Evolutionary conservation across 306 rosid species (phyloP).

Genomic region (Aeschynomene evenia): DNA sequence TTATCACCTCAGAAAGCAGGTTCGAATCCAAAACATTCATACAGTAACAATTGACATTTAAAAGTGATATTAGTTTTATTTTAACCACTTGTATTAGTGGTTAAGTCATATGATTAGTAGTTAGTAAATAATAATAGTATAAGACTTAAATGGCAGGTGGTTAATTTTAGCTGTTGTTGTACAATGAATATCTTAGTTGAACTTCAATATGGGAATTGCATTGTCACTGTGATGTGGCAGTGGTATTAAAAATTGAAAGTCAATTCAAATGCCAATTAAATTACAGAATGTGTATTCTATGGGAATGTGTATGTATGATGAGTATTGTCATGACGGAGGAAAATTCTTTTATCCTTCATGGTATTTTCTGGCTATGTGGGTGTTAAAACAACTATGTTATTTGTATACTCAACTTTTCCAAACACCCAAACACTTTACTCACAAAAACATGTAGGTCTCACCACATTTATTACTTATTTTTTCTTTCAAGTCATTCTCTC

Average conservation of each 20-base stretch:
- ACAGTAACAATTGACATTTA: background rate
- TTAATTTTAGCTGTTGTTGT: background rate
- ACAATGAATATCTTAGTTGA: background rate
- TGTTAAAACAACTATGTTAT: no score
- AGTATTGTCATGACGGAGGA: background rate
- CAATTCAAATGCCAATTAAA: background rate
- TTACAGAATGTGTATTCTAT: background rate
- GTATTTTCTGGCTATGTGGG: background rate
- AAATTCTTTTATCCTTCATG: background rate
- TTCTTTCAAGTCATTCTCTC: no score
- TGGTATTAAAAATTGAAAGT: background rate
- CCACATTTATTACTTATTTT: no score
- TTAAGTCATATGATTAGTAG: constrained; percentile 7
- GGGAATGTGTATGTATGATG: background rate
- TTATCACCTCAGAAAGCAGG: constrained; percentile 77
- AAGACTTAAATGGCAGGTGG: background rate
- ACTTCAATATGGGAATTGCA: background rate
- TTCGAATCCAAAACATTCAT: constrained; percentile 33
- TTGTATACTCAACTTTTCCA: no score
- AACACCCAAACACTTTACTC: no score
- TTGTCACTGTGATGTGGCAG: background rate
- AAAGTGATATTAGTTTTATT: background rate
- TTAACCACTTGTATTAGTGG: background rate
- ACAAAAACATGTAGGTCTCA: no score
- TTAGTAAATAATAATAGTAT: background rate